A percentile compares a stretch with the other conserved stretches of the same genome.
Conservation (phyloP, 768 basidiomycete species). For the Suillus variegatus region DNA sequence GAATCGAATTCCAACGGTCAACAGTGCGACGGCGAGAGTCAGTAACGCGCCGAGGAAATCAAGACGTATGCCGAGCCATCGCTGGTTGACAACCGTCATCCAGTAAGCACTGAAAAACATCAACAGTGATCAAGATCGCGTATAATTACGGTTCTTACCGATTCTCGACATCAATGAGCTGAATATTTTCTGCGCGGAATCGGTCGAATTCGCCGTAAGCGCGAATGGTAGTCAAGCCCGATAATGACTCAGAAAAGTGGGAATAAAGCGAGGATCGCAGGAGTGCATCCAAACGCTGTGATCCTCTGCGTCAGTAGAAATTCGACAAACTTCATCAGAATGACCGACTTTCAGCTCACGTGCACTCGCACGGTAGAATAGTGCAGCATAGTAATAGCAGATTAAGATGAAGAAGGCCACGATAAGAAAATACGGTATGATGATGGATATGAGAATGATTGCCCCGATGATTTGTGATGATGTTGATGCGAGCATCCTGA, state of each 20-base stretch:
- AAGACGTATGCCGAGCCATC: constrained; percentile 90
- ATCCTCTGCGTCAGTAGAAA: background rate
- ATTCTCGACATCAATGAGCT: constrained; percentile 83
- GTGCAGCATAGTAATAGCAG: constrained; percentile 69
- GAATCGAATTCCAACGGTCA: constrained; percentile 74
- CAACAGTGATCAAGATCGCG: constrained; percentile 1
- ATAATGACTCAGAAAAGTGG: constrained; percentile 67
- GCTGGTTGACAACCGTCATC: constrained; percentile 82
- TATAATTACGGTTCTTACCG: constrained; percentile 43
- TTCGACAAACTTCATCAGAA: background rate
- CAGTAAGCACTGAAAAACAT: constrained; percentile 66
- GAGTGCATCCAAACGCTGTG: constrained; percentile 59
- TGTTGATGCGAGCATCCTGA: constrained; percentile 73
- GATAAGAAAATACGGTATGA: constrained; percentile 85
- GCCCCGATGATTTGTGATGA: constrained; percentile 69
- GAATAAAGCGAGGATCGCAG: background rate
- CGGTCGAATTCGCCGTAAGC: constrained; percentile 81
- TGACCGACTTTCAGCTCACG: constrained; percentile 75
- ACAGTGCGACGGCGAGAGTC: constrained; percentile 77
- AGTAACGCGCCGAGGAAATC: constrained; percentile 77
- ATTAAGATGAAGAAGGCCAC: constrained; percentile 60
- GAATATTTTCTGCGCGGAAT: constrained; percentile 74
- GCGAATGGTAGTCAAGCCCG: constrained; percentile 84
- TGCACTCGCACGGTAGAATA: constrained; percentile 84
- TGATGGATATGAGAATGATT: constrained; percentile 73